Evolutionary conservation across 1,284 basidiomycete genomes (phyloP), one percentile per base, ranked within the genome.

Genomic region (Microbotryum scabiosae): DNA sequence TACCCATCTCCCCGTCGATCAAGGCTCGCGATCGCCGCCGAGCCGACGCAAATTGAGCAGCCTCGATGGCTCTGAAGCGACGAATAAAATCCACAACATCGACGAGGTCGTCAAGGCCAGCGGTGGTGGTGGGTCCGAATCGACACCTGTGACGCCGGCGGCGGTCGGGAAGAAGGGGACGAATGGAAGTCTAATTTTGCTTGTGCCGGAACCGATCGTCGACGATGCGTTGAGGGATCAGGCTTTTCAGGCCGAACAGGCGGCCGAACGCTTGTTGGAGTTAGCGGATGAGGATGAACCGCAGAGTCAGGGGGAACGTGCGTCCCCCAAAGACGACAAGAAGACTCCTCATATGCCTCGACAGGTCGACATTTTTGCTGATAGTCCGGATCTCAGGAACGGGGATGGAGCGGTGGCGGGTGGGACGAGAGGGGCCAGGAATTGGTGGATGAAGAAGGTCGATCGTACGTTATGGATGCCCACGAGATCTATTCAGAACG

Each of bases 171-270:
- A 41, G 36, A 41, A 41, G 36, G 36, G 36, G 16, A 41, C 36
- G 36, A 41, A 41, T 12, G 36, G 36, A 41, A 41, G 36, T 18
- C 44, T 26, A 36, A 32, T 49, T 20, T 43, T 45, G 36, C 60
- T 43, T 57, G 70, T 75, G 6, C 74, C 78, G 30, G 81, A 81
- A 65, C 79, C 80, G 7, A 78, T 86, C 18, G 82, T 90, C 1
- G 89, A 92, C 71, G 89, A 92, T 72, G 87, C 85, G 36, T 76
- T 90, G 66, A 82, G 84, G 51, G 88, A 87, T 2, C 83, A 88
- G 62, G 90, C 89, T 3, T 87, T 87, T 66, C 90, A 92, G 72
- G 90, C 89, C 0, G 85, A 90, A 71, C 89, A 87, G 70, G 87
- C 90, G 8, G 90, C 88, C 2, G 84, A 88, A 72, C 52, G 65